Conservation (phyloP, 2,329 filamentous ascomycete genomes). For the Stagonosporopsis chrysanthemi region DNA sequence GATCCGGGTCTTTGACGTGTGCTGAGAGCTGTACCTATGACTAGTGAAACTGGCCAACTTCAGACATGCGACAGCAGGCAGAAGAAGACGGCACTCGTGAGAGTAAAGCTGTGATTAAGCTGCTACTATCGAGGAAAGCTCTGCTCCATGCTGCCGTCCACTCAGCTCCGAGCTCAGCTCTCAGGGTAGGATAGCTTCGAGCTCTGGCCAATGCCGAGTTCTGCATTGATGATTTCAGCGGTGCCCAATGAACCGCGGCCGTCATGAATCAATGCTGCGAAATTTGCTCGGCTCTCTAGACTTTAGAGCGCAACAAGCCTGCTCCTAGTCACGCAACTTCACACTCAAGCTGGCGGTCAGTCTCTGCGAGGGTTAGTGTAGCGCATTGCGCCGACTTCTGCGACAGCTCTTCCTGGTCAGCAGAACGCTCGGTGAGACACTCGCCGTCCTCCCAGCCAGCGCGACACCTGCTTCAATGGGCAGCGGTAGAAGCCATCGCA, state of each 20-base stretch:
- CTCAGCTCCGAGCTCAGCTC: conserved; percentile 20
- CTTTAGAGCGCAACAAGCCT: conserved; percentile 20
- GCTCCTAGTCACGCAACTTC: conserved; percentile 17
- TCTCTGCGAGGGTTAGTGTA: conserved; percentile 16
- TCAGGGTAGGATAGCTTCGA: conserved; percentile 15
- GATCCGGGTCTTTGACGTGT: conserved; percentile 22
- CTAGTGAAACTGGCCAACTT: conserved; percentile 21
- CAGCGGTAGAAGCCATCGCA: neutral
- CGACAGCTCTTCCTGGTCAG: conserved; percentile 4
- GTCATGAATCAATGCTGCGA: conserved; percentile 22
- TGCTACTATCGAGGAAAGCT: conserved; percentile 22
- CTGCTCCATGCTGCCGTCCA: conserved; percentile 19
- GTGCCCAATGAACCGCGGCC: conserved; percentile 23
- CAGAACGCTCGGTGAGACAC: conserved; percentile 1
- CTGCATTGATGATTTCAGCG: conserved; percentile 20
- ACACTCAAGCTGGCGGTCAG: conserved; percentile 17
- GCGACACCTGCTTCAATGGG: conserved; percentile 1
- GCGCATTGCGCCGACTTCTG: conserved; percentile 17
- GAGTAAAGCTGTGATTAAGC: conserved; percentile 18
- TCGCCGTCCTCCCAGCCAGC: conserved; percentile 1
- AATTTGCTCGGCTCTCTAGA: conserved; percentile 17
- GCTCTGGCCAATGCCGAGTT: conserved; percentile 18
- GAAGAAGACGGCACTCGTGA: conserved; percentile 13
- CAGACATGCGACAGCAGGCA: conserved; percentile 19
- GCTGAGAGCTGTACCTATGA: conserved; percentile 20